These are phyloP conservation scores for Monilinia polystroma DNA, from an alignment of 2,329 filamentous ascomycete species.

Conservation along the genomic window DNA sequence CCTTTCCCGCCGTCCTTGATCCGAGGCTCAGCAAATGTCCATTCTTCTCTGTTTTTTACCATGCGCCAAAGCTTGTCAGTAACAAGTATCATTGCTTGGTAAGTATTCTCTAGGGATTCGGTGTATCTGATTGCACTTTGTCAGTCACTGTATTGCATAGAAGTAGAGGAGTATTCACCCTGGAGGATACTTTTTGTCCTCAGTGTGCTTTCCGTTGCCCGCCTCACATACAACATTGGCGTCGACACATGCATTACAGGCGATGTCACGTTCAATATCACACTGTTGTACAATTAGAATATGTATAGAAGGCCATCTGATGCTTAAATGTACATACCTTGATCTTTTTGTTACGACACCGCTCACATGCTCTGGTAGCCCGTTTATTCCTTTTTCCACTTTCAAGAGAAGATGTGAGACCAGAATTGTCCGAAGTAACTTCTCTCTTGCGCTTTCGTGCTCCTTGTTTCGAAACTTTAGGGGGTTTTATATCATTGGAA, in stretches of 20 bases:
- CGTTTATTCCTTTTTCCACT: slow-evolving; percentile 5
- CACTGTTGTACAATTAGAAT: slow-evolving; percentile 12
- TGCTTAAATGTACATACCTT: background rate
- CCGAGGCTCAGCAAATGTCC: slow-evolving; percentile 13
- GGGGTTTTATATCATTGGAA: background rate
- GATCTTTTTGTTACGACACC: slow-evolving; percentile 20
- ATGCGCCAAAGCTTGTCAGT: slow-evolving; percentile 10
- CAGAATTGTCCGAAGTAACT: background rate
- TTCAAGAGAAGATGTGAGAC: slow-evolving; percentile 9
- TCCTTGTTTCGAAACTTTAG: background rate
- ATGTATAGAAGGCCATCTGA: background rate
- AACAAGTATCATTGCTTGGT: slow-evolving; percentile 16
- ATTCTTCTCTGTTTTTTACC: slow-evolving; percentile 9
- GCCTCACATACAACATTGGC: slow-evolving; percentile 14
- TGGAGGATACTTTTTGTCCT: slow-evolving; percentile 16
- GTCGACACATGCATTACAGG: slow-evolving; percentile 19
- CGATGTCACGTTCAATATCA: slow-evolving; percentile 11
- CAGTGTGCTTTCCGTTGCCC: slow-evolving; percentile 13
- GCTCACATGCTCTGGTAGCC: slow-evolving; percentile 17
- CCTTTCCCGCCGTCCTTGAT: slow-evolving; percentile 18
- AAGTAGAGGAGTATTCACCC: background rate
- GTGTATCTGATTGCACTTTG: slow-evolving; percentile 5
- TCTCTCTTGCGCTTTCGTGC: slow-evolving; percentile 17
- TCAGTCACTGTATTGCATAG: background rate
- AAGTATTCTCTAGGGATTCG: slow-evolving; percentile 3